Evolutionary conservation across 352 stramenopile species (phyloP).

Genomic region (Phytophthora pluvialis): DNA sequence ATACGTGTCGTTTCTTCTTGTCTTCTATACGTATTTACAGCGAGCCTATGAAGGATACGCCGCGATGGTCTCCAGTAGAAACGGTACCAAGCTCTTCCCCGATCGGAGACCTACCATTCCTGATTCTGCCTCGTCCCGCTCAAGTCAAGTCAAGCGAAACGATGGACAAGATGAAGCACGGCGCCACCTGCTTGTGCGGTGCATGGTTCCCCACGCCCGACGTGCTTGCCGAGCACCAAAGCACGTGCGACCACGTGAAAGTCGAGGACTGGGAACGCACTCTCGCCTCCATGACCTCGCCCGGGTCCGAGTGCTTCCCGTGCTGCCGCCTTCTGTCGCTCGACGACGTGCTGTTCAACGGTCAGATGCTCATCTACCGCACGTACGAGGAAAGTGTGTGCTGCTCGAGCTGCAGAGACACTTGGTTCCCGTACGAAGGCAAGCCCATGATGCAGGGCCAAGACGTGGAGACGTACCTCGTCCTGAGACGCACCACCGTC

Average conservation of each 20-base stretch:
- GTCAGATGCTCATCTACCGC: conserved; percentile 32
- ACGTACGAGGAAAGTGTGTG: conserved; percentile 30
- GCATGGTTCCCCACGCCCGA: conserved; percentile 11
- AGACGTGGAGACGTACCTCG: conserved; percentile 34
- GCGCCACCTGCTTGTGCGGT: conserved; percentile 17
- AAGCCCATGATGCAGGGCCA: conserved; percentile 21
- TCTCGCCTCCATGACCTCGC: conserved; percentile 26
- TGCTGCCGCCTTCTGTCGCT: conserved; percentile 29
- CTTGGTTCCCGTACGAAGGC: conserved; percentile 34
- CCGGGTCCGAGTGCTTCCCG: conserved; percentile 31
- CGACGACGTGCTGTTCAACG: conserved; percentile 32
- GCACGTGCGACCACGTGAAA: conserved; percentile 23
- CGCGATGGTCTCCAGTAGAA: conserved; percentile 19
- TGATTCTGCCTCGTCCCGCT: conserved; percentile 10
- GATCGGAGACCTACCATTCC: conserved; percentile 22
- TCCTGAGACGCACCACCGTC: conserved; percentile 25
- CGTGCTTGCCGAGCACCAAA: conserved; percentile 16
- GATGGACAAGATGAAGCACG: conserved; percentile 18
- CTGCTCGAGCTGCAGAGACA: conserved; percentile 29
- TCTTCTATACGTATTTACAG: no score
- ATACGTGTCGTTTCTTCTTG: neutral
- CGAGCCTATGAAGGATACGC: neutral
- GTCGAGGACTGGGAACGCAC: conserved; percentile 26
- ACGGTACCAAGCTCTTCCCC: conserved; percentile 3
- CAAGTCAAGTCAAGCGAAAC: conserved; percentile 16